Conservation (phyloP, 176 grass and related monocot genomes). For the Tillandsia fasciculata region DNA sequence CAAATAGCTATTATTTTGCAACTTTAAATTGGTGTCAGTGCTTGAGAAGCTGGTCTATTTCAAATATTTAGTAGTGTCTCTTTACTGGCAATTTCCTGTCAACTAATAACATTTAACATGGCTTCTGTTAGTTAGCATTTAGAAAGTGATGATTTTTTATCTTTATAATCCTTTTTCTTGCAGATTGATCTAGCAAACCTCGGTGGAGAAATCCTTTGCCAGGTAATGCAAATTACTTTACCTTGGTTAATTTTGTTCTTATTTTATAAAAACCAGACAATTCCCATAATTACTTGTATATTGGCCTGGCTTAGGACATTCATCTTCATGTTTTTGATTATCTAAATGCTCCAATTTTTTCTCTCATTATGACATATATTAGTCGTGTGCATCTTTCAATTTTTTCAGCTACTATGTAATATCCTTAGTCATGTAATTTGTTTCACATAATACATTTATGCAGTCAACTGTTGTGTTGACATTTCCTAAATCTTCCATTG, state of each 20-base stretch:
- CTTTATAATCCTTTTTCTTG: slow-evolving; percentile 14
- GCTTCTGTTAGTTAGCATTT: too few species aligned
- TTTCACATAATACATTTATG: too few species aligned
- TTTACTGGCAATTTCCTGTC: too few species aligned
- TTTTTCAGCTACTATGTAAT: not conserved
- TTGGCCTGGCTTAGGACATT: not conserved
- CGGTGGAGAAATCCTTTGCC: slow-evolving; percentile 76
- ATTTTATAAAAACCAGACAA: not conserved
- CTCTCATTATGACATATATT: too few species aligned
- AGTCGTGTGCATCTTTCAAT: not conserved
- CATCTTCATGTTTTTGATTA: too few species aligned
- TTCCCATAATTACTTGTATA: not conserved
- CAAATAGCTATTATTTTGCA: too few species aligned
- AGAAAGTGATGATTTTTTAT: not conserved
- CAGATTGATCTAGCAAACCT: slow-evolving; percentile 84
- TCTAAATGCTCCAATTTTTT: too few species aligned
- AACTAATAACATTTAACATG: too few species aligned
- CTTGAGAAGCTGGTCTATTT: too few species aligned
- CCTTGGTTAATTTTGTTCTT: not conserved
- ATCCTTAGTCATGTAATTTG: not conserved
- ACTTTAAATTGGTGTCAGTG: too few species aligned
- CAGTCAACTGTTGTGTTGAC: too few species aligned
- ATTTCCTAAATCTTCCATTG: not conserved
- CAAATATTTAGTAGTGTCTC: too few species aligned
- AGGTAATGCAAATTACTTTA: slow-evolving; percentile 28